A percentile compares a stretch with the other conserved stretches of the same genome.
Evolutionary conservation across 1,284 basidiomycete genomes (phyloP).

Genomic region (Prillingera fragicola): DNA sequence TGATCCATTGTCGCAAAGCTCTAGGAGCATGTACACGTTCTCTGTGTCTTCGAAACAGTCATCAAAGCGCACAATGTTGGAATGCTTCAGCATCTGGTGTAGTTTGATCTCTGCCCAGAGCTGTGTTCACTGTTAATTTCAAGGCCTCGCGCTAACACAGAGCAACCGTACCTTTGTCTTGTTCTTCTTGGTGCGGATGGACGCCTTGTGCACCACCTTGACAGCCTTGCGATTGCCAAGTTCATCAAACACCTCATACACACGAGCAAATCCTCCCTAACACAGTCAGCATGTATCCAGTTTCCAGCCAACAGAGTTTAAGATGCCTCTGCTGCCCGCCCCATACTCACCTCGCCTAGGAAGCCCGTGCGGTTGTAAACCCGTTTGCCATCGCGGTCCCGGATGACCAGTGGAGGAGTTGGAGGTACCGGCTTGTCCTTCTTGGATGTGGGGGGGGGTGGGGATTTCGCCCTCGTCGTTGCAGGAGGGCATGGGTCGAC

Average conservation of each 20-base stretch:
- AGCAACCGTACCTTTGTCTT: constrained; percentile 70
- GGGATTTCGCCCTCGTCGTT: neutral
- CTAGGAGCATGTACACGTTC: constrained; percentile 96
- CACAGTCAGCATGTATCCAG: neutral
- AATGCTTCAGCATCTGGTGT: constrained; percentile 82
- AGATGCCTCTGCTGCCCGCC: neutral
- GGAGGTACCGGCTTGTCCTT: constrained; percentile 66
- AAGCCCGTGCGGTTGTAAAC: constrained; percentile 69
- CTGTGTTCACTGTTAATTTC: constrained; percentile 46
- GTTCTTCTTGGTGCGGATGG: constrained; percentile 81
- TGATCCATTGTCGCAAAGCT: constrained; percentile 77
- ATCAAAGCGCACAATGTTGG: constrained; percentile 86
- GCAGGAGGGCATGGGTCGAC: neutral
- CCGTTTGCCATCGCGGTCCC: constrained; percentile 57
- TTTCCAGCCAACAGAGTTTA: neutral
- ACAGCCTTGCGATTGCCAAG: constrained; percentile 65
- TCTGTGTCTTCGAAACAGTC: constrained; percentile 94
- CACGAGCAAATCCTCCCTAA: constrained; percentile 83
- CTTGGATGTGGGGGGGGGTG: constrained; percentile 1
- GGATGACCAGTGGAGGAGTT: constrained; percentile 71
- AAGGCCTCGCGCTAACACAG: neutral
- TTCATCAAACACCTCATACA: constrained; percentile 76
- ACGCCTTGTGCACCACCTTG: constrained; percentile 78
- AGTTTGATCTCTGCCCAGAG: constrained; percentile 99
- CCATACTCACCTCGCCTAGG: constrained; percentile 68